phyloP scores from a whole-genome alignment of 1,284 basidiomycete species.

The Meira nashicola region DNA sequence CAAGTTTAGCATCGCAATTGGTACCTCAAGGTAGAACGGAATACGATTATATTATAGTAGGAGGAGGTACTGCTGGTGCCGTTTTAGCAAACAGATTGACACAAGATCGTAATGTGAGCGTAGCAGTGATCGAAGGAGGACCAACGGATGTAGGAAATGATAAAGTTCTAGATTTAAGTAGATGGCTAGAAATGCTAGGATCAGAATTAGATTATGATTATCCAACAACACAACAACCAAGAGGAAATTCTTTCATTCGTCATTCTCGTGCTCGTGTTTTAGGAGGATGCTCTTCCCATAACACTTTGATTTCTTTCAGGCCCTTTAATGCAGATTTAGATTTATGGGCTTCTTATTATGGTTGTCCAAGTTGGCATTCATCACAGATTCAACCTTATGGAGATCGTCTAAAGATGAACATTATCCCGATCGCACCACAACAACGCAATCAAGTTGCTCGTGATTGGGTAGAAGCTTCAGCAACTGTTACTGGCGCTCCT shows the following conservation, averaged over 20 bases:
- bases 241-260: slow-evolving; percentile 53
- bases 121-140: slow-evolving; percentile 54
- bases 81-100: slow-evolving; percentile 53
- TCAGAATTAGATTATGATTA: slow-evolving; percentile 53
- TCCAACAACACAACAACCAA: slow-evolving; percentile 49
- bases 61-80: slow-evolving; percentile 51
- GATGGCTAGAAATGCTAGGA: slow-evolving; percentile 53
- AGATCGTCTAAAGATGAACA: slow-evolving; percentile 52
- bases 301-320: slow-evolving; percentile 54
- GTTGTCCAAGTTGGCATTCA: slow-evolving; percentile 46
- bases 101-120: slow-evolving; percentile 45
- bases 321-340: slow-evolving; percentile 53
- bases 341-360: slow-evolving; percentile 48
- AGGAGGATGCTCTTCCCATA: slow-evolving; percentile 53
- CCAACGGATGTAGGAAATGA: slow-evolving; percentile 40
- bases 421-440: slow-evolving; percentile 50
- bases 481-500: slow-evolving; percentile 43
- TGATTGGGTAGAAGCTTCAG: slow-evolving; percentile 49
- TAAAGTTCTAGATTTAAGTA: slow-evolving; percentile 48
- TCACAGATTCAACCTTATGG: slow-evolving; percentile 49
- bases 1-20: slow-evolving; percentile 44
- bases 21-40: slow-evolving; percentile 37
- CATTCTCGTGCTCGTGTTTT: slow-evolving; percentile 52
- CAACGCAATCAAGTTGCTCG: slow-evolving; percentile 51
- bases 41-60: slow-evolving; percentile 52